phyloP scores from a whole-genome alignment of 495 filamentous ascomycete species.

The Copromyces sp. region DNA sequence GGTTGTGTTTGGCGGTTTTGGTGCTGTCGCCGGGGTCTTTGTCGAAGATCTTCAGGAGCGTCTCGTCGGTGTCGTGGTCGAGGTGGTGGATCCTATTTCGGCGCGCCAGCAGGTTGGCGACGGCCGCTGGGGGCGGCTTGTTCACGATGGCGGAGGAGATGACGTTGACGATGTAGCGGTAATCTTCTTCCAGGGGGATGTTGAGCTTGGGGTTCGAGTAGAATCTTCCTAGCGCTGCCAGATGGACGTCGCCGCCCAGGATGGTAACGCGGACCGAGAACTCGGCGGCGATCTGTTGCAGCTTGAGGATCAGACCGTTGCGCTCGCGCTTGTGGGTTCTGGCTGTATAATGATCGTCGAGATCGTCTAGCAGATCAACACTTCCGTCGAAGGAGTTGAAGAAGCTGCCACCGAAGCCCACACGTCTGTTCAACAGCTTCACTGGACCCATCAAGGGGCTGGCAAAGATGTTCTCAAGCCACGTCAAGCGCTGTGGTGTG shows the following conservation, averaged over 20 bases:
- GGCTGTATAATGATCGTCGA: conserved; percentile 93
- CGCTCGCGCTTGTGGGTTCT: conserved; percentile 86
- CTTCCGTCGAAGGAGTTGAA: conserved; percentile 92
- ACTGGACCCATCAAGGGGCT: conserved; percentile 78
- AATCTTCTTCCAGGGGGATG: conserved; percentile 73
- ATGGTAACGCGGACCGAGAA: conserved; percentile 76
- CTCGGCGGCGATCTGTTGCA: conserved; percentile 61
- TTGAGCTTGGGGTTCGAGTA: conserved; percentile 76
- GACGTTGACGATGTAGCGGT: conserved; percentile 84
- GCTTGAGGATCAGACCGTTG: conserved; percentile 56
- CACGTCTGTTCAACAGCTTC: conserved; percentile 80
- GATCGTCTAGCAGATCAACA: conserved; percentile 82
- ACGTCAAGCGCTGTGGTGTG: conserved; percentile 60
- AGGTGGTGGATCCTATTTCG: conserved; percentile 90
- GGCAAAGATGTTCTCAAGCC: conserved; percentile 80
- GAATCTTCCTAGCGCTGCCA: conserved; percentile 88
- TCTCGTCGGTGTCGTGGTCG: conserved; percentile 78
- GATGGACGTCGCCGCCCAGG: conserved; percentile 85
- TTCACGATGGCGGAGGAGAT: conserved; percentile 90
- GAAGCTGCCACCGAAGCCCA: conserved; percentile 69
- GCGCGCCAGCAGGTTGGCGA: conserved; percentile 77
- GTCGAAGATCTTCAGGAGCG: conserved; percentile 76
- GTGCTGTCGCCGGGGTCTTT: conserved; percentile 61
- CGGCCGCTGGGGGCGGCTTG: conserved; percentile 77
- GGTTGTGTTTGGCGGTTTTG: conserved; percentile 61